These are phyloP conservation scores for Miscanthus lutarioriparius DNA, from an alignment of 176 grass and related monocot species.

Conservation along the genomic window DNA sequence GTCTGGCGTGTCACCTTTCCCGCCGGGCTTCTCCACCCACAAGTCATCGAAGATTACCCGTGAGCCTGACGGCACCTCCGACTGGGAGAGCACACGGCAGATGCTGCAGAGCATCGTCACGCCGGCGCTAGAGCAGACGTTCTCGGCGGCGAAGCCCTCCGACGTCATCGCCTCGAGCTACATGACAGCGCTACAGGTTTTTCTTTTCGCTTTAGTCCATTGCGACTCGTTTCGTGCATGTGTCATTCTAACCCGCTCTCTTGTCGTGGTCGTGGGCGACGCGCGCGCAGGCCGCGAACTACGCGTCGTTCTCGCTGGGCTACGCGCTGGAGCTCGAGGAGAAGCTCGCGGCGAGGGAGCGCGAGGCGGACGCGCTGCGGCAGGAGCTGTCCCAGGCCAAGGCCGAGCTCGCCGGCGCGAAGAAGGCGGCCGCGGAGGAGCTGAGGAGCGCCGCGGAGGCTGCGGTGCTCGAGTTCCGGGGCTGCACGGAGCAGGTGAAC, in stretches of 20 bases:
- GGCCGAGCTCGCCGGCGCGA: background rate
- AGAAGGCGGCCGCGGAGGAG: background rate
- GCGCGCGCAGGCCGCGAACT: conserved; percentile 7
- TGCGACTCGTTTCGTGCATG: background rate
- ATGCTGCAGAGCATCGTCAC: conserved; percentile 28
- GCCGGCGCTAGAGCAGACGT: background rate
- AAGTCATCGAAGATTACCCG: no score
- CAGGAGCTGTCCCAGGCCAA: no score
- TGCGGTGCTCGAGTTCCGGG: background rate
- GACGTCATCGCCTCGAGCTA: conserved; percentile 5
- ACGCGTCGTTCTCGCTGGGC: conserved; percentile 25
- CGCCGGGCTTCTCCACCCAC: background rate
- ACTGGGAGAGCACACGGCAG: background rate
- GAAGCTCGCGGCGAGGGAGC: no score
- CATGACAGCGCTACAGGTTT: conserved; percentile 10
- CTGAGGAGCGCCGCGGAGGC: background rate
- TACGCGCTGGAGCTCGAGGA: conserved; percentile 17
- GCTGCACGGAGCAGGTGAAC: background rate
- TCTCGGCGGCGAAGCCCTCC: conserved; percentile 20
- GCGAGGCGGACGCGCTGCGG: no score
- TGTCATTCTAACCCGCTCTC: background rate
- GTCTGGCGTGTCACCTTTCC: background rate
- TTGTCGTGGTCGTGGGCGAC: background rate
- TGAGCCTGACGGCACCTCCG: no score
- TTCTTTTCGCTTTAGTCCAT: no score